Evolutionary conservation across 1,139 yeast genomes (phyloP).

Genomic region (Pneumocystis wakefieldiae): DNA sequence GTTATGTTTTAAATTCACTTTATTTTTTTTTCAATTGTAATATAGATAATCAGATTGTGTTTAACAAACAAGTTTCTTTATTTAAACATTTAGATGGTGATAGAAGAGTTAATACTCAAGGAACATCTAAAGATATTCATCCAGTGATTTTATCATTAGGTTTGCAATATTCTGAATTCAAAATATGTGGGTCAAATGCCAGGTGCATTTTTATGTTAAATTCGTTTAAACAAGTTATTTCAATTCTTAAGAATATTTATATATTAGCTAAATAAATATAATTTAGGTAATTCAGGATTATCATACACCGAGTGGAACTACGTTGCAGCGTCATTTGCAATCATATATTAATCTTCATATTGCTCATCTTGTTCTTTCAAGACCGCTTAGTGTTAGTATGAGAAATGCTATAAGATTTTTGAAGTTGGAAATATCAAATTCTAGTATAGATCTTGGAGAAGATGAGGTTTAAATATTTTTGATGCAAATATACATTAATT

Average conservation of each 20-base stretch:
- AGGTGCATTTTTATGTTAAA: slow-evolving; percentile 75
- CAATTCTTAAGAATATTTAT: neutral
- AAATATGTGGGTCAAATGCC: slow-evolving; percentile 77
- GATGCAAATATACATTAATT: neutral
- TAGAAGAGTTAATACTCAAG: slow-evolving; percentile 19
- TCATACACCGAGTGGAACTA: slow-evolving; percentile 69
- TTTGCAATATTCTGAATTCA: slow-evolving; percentile 66
- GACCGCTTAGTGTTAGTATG: slow-evolving; percentile 89
- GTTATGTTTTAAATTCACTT: slow-evolving; percentile 30
- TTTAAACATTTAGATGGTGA: slow-evolving; percentile 76
- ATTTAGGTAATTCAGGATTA: slow-evolving; percentile 58
- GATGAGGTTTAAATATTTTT: slow-evolving; percentile 28
- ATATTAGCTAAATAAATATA: slow-evolving; percentile 5
- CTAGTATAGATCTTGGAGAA: slow-evolving; percentile 56
- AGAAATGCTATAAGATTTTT: slow-evolving; percentile 96
- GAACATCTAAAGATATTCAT: slow-evolving; percentile 50
- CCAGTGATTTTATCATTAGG: slow-evolving; percentile 72
- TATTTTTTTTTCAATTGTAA: slow-evolving; percentile 28
- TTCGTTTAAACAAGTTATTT: slow-evolving; percentile 41
- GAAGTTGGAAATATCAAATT: slow-evolving; percentile 74
- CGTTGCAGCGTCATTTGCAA: slow-evolving; percentile 76
- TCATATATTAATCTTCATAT: slow-evolving; percentile 87
- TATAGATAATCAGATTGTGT: neutral
- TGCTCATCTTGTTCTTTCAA: slow-evolving; percentile 76
- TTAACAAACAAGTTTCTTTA: slow-evolving; percentile 35